Base-by-base conservation (phyloP, 2,329 filamentous ascomycete species). In the Trichoderma sp. region DNA sequence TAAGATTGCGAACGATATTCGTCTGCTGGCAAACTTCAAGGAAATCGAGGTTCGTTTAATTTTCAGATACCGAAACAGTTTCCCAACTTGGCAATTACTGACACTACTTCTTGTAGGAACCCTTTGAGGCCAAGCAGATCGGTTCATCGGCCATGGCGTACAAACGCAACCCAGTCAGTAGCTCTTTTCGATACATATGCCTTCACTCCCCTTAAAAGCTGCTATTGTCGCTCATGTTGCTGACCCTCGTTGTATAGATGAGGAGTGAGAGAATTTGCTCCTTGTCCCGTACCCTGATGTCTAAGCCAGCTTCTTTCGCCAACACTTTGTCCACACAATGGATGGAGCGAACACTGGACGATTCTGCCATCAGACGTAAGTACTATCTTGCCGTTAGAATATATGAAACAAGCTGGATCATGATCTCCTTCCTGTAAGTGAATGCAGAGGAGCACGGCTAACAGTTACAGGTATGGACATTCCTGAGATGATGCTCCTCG, bases 271-370 rank as follows among this genome's bases (percentile, higher is more conserved):
- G 65, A 40, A 53, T 68, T 1, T 68, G 35, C 56, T 33, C 37
- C 33, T 27, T 68, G 40, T 49, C 65, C 10, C 65, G 65, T 16
- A 47, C 40, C 5, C 33, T 68, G 14, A 53, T 68, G 58, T n/a
- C 47, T 6, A 69, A 65, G 58, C 65, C 56, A 6, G 57, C 47
- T 29, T 57, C 47, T 27, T 65, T 65, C 47, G 60, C 57, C 29
- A 65, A 69, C 37, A 68, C 66, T 27, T 27, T 66, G 13, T 61
- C 57, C 7, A 47, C 43, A 55, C 77, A 80, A 61, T 80, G 77
- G 78, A 65, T 93, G 76, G 92, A 95, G 81, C 84, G 92, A 55
- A 90, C 90, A 0, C 85, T 97, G 43, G 92, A 96, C 74, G 92
- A 96, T 82, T 88, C 84, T 68, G 91, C 91, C 10, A 60, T 68